Base-by-base conservation (phyloP, 345 rosid genomes). In the Toxicodendron radicans region DNA sequence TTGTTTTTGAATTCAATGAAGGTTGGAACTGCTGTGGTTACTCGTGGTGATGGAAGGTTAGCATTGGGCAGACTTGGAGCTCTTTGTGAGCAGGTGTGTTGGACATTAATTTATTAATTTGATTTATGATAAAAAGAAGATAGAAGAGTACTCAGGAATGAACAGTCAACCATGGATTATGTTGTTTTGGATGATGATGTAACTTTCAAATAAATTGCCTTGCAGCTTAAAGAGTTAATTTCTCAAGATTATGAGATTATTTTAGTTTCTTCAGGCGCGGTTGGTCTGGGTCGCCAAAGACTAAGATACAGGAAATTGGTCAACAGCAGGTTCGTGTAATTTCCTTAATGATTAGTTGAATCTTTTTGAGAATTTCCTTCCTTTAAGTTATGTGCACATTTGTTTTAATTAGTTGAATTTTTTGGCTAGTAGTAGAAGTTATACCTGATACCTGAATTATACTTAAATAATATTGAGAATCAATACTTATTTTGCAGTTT, bases 21-120 rank as follows among this genome's bases (percentile, higher is more conserved):
- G 91, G 89, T 87, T 64, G 91, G 91, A 72, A 87, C 89, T n/a
- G 91, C 91, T 59, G 89, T 87, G 73, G 91, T 85, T 52, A 87
- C 91, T 52, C 80, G 91, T 65, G 33, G 46, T 58, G 89, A 87
- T 66, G 89, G 89, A 14, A 84, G 91, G 78, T 77, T 87, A 68
- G 91, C 89, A 3, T 78, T 85, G 73, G 91, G 91, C 5, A 87
- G 86, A 68, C 66, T 87, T 32, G 91, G 91, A 68, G 85, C 87
- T 14, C 82, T 87, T 66, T 85, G 86, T 72, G 91, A 87, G 75
- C 91, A 87, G 87, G 91, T 87, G 38, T 38, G 59, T 74, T 20
- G n/a, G 53, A 32, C 33, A 7, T 38, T 38, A 38, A 38, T 6
- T 33, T 38, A 38, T 38, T 70, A 56, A n/a, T n/a, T 68, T 32